A percentile compares a stretch with the other conserved stretches of the same genome.
phyloP scores from a whole-genome alignment of 805 yeast genomes.

The Yarrowia sp. region DNA sequence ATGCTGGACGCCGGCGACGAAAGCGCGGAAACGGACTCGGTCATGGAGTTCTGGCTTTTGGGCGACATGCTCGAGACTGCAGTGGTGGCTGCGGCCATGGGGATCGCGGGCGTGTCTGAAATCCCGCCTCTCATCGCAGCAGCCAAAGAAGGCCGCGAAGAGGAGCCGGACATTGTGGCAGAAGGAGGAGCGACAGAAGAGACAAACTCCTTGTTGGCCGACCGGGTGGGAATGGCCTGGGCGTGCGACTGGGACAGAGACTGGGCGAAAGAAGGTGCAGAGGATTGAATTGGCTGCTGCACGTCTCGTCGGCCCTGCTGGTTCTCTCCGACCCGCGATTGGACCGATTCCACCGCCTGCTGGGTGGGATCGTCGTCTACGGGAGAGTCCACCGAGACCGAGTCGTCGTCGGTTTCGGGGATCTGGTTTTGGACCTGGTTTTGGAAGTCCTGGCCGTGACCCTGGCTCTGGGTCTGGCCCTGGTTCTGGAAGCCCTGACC shows the following conservation, averaged over 20 bases:
- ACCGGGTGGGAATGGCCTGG: slow-evolving; percentile 2
- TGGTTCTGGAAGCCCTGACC: too few relatives aligned
- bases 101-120: slow-evolving; percentile 1
- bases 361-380: slow-evolving; percentile 1
- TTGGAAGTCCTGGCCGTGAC: too few relatives aligned
- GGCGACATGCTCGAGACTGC: slow-evolving; percentile 34
- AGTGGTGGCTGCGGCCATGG: slow-evolving; percentile 24
- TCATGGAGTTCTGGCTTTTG: slow-evolving; percentile 34
- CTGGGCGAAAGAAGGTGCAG: neutral
- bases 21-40: slow-evolving; percentile 29
- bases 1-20: slow-evolving; percentile 54
- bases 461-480: too few relatives aligned
- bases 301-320: neutral
- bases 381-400: slow-evolving; percentile 12
- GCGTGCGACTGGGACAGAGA: neutral
- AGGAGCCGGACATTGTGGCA: neutral
- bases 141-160: slow-evolving; percentile 15
- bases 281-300: too few relatives aligned
- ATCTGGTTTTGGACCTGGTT: too few relatives aligned
- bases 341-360: slow-evolving; percentile 6
- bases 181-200: neutral
- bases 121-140: slow-evolving; percentile 18
- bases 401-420: neutral
- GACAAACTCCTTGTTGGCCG: slow-evolving; percentile 5
- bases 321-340: slow-evolving; percentile 3